phyloP scores from a whole-genome alignment of 192 early-diverging fungal species.

The Chytriomyces sp. region DNA sequence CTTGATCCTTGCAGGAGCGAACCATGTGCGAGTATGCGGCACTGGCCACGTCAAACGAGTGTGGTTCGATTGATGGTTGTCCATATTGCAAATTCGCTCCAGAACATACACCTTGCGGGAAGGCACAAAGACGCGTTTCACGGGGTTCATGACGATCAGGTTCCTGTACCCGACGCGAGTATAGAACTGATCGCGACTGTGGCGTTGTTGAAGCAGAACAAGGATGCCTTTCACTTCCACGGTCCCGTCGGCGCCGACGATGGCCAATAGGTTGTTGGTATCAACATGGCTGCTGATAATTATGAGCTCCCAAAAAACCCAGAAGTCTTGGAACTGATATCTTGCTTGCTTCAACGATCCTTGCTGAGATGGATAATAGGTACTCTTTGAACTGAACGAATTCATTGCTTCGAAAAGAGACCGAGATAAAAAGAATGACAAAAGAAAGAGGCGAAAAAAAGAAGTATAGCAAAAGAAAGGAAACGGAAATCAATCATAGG shows the following conservation, averaged over 20 bases:
- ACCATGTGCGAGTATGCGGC: conserved; percentile 38
- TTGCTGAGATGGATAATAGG: no score
- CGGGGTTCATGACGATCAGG: conserved; percentile 28
- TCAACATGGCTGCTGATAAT: no score
- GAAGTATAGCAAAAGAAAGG: no score
- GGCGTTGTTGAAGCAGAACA: conserved; percentile 19
- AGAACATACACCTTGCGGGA: conserved; percentile 7
- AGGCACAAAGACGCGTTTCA: conserved; percentile 22
- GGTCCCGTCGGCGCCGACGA: background rate
- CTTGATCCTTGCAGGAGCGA: conserved; percentile 30
- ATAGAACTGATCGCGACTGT: conserved; percentile 10
- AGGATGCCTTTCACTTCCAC: background rate
- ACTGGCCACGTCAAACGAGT: conserved; percentile 28
- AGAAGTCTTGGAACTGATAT: no score
- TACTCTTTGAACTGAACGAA: no score
- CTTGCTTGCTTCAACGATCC: no score
- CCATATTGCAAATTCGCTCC: conserved; percentile 11
- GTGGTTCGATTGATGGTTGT: background rate
- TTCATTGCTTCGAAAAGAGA: no score
- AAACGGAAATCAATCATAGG: no score
- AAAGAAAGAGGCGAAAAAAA: no score
- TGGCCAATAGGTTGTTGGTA: conserved; percentile 15
- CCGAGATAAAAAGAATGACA: no score
- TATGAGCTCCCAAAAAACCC: no score
- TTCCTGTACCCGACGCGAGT: conserved; percentile 26